phyloP scores from a whole-genome alignment of 768 basidiomycete species.

The Leucosporidium creatinivorum region DNA sequence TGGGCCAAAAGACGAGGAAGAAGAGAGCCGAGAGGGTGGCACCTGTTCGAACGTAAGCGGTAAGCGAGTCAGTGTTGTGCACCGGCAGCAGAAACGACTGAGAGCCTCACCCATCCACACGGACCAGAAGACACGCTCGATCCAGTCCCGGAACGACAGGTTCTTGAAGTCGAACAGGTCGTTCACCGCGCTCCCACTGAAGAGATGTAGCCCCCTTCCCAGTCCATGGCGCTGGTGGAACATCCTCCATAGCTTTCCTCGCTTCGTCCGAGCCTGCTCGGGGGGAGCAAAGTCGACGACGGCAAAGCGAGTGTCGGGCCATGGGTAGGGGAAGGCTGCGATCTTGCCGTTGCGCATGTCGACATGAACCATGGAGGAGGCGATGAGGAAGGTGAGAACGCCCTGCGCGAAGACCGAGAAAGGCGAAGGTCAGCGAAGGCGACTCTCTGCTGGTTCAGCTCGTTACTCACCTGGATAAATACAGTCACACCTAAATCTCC shows the following conservation, averaged over 20 bases:
- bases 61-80: neutral
- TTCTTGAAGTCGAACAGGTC: constrained; percentile 25
- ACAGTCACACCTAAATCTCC: constrained; percentile 30
- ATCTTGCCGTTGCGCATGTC: constrained; percentile 30
- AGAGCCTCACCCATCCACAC: constrained; percentile 23
- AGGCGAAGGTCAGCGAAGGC: neutral
- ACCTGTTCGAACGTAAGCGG: constrained; percentile 2
- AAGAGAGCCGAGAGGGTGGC: constrained; percentile 27
- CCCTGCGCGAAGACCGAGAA: constrained; percentile 7
- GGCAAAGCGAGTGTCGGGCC: constrained; percentile 26
- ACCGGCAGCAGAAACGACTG: neutral
- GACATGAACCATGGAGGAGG: constrained; percentile 30
- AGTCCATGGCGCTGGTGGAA: constrained; percentile 26
- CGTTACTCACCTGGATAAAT: constrained; percentile 25
- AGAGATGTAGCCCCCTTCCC: constrained; percentile 29
- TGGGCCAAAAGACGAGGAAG: constrained; percentile 35
- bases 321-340: neutral
- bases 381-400: constrained; percentile 34
- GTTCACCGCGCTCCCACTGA: constrained; percentile 28
- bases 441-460: neutral
- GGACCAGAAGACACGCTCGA: constrained; percentile 17
- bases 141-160: constrained; percentile 1
- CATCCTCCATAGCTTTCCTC: constrained; percentile 18
- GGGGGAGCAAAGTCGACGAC: constrained; percentile 19
- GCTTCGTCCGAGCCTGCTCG: constrained; percentile 4